Conservation (phyloP, 1,284 basidiomycete species). For the Termitomyces sp. region DNA sequence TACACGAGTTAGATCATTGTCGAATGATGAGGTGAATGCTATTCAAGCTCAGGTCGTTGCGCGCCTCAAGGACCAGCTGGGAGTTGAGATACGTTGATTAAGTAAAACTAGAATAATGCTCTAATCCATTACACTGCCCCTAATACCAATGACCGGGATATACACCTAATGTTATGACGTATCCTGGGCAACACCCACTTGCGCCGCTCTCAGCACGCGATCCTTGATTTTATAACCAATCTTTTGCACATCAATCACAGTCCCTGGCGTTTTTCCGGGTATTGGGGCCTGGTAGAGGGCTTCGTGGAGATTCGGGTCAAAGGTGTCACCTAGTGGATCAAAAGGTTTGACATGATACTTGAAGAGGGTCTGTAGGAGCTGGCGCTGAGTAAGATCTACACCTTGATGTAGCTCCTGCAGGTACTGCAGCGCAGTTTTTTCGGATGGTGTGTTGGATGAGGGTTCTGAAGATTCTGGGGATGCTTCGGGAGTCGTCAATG, state of each 20-base stretch:
- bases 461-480: constrained; percentile 27
- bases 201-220: constrained; percentile 87
- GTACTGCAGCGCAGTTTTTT: constrained; percentile 53
- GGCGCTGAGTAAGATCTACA: constrained; percentile 89
- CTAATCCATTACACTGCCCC: constrained; percentile 25
- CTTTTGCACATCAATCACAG: constrained; percentile 90
- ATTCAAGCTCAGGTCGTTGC: constrained; percentile 61
- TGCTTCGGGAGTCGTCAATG: constrained; percentile 29
- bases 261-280: constrained; percentile 82
- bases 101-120: constrained; percentile 27
- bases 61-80: constrained; percentile 51
- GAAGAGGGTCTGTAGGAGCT: constrained; percentile 85
- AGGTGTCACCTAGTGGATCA: constrained; percentile 87
- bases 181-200: constrained; percentile 92
- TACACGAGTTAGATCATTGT: constrained; percentile 58
- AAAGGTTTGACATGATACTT: constrained; percentile 90
- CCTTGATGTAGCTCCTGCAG: constrained; percentile 78
- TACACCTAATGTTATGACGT: constrained; percentile 35
- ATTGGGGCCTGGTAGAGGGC: constrained; percentile 95
- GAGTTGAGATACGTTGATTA: constrained; percentile 74
- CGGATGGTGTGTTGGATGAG: constrained; percentile 22
- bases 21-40: constrained; percentile 85
- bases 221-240: constrained; percentile 91
- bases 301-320: constrained; percentile 95
- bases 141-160: constrained; percentile 14